Evolutionary conservation across 2,329 filamentous ascomycete species (phyloP), one percentile per base, ranked within the genome.

Genomic region (Monascus ruber): DNA sequence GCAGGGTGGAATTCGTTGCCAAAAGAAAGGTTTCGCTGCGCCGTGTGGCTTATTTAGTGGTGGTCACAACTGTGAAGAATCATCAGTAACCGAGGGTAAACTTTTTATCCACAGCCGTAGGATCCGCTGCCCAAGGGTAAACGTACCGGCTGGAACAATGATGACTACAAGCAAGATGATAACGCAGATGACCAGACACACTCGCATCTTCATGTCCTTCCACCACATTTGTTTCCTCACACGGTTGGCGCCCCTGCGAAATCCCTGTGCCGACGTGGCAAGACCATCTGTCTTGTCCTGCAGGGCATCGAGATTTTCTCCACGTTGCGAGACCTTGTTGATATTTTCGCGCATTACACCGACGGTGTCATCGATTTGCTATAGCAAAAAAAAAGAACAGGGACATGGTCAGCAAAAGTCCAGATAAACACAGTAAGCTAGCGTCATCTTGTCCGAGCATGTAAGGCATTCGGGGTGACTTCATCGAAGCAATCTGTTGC

Each of bases 151-250:
- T 50, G 91, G 91, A 53, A 96, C 80, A 59, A 98, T 91, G 63
- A 98, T 96, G 64, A 98, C 77, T 53, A 94, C 71, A 51, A 98
- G 76, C 54, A 98, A 74, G 52, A 96, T 76, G 63, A 96, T 83
- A 66, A 98, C 83, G 57, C 88, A 91, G 43, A 81, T 74, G 60
- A 94, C 83, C 47, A 98, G 73, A 70, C 89, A 96, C 74, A 95
- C 91, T 65, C 91, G 81, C 91, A 98, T 98, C 79, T 96, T 96
- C 86, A 95, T 94, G 61, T 96, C 89, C 77, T 96, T 96, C 89
- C 88, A 96, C 89, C 89, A 96, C 89, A 96, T 96, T 45, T 94
- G 81, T 74, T 88, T 89, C 65, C 91, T 81, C 53, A 98, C 89
- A 55, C 86, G 76, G 73, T 96, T 98, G 66, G 93, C 91, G 49